Base-by-base conservation (phyloP, 1,284 basidiomycete species). In the Violaceomyces palustris region DNA sequence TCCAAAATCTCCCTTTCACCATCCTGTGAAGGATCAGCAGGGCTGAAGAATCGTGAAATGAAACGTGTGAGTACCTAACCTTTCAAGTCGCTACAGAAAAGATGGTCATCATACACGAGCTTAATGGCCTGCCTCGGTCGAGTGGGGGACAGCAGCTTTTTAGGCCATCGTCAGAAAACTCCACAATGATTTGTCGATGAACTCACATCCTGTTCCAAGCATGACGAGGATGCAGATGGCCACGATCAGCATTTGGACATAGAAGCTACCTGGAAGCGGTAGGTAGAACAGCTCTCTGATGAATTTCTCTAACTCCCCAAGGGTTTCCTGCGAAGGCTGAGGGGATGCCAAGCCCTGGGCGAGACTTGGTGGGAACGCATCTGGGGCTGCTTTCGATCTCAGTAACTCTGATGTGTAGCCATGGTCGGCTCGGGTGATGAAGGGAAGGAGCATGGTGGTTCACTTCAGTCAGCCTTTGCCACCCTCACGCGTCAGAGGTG, bases 181-280 rank as follows among this genome's bases (percentile, higher is more conserved):
- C n/a, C n/a, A n/a, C n/a, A n/a, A n/a, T n/a, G n/a, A n/a, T n/a
- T n/a, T n/a, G n/a, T 29, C 17, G 21, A 17, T 9, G 3, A 10
- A 38, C 35, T 38, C 19, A 38, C 35, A 10, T 25, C 35, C 35
- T 7, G 26, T 9, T 21, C 56, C 46, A 29, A 50, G 4, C 17
- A 61, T 39, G 35, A 61, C 23, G 8, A 51, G 21, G 11, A 61
- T 47, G 42, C 50, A 36, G 33, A 45, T 39, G 1, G 53, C 48
- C 3, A 46, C 40, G 18, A 37, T 35, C 12, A 53, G 22, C 22
- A 22, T 37, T 9, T 29, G 17, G 32, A 49, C 35, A 14, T 29
- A 22, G 14, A 51, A 52, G n/a, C 23, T 41, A 2, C 17, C 14
- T 2, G 19, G 11, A 9, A 56, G 18, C 4, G 39, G 23, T 22